phyloP scores from a whole-genome alignment of 2,329 filamentous ascomycete genomes.

The Aschersonia sp. region DNA sequence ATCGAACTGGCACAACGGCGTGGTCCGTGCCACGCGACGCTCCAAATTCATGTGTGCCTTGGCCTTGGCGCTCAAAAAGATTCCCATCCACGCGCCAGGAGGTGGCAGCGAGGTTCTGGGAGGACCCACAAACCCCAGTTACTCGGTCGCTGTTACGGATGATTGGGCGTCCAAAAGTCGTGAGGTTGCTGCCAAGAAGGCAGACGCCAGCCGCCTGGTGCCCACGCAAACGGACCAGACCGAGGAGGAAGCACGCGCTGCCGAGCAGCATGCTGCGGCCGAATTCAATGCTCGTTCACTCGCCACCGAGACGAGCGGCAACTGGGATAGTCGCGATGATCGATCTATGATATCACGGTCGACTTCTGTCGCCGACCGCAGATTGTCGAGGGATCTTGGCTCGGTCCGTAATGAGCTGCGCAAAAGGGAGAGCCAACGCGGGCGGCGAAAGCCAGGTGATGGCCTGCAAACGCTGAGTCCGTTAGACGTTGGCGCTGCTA shows the following conservation, averaged over 20 bases:
- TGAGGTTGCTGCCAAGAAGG: conserved; percentile 39
- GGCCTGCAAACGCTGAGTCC: conserved; percentile 20
- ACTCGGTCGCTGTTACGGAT: conserved; percentile 64
- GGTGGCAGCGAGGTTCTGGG: conserved; percentile 50
- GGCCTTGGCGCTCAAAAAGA: conserved; percentile 66
- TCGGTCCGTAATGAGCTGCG: conserved; percentile 19
- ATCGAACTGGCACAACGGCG: conserved; percentile 81
- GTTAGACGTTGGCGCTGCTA: conserved; percentile 11
- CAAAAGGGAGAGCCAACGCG: conserved; percentile 30
- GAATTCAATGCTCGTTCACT: conserved; percentile 26
- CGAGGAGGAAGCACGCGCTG: conserved; percentile 13
- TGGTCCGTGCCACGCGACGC: conserved; percentile 62
- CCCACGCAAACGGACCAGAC: conserved; percentile 24
- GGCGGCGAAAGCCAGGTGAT: conserved; percentile 34
- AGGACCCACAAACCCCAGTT: conserved; percentile 60
- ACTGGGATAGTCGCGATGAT: conserved; percentile 8
- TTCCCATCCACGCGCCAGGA: conserved; percentile 74
- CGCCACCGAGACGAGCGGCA: conserved; percentile 10
- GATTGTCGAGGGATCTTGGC: conserved; percentile 23
- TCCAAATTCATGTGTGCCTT: conserved; percentile 97
- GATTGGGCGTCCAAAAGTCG: conserved; percentile 50
- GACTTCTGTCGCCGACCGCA: conserved; percentile 16
- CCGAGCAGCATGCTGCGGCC: conserved; percentile 29
- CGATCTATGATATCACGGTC: conserved; percentile 8
- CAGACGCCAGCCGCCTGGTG: conserved; percentile 52